phyloP scores from a whole-genome alignment of 306 rosid genomes.

The Mimosa pudica region DNA sequence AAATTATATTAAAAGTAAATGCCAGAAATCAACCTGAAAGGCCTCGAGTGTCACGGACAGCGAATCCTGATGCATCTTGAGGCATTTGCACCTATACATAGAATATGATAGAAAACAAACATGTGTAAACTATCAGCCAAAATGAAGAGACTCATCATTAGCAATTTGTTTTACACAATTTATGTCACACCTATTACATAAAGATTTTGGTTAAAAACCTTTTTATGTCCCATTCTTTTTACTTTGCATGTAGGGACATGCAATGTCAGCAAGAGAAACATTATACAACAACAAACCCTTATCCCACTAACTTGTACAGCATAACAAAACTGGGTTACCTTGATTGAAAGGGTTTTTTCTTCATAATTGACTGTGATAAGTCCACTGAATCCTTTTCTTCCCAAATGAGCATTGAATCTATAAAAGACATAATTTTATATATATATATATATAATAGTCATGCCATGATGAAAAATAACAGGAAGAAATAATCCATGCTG shows the following conservation, averaged over 20 bases:
- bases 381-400: slow-evolving; percentile 90
- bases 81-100: slow-evolving; percentile 84
- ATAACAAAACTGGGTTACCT: slow-evolving; percentile 55
- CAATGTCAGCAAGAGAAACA: slow-evolving; percentile 6
- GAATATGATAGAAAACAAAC: slow-evolving; percentile 9
- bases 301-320: neutral
- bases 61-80: slow-evolving; percentile 81
- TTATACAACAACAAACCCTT: neutral
- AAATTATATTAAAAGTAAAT: neutral
- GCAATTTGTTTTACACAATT: neutral
- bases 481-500: slow-evolving; percentile 2
- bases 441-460: neutral
- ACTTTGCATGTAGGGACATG: too few species aligned
- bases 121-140: slow-evolving; percentile 16
- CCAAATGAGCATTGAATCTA: slow-evolving; percentile 82
- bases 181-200: neutral
- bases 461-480: neutral
- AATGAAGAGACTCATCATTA: neutral
- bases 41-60: slow-evolving; percentile 82
- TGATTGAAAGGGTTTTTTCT: slow-evolving; percentile 72
- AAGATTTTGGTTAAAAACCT: neutral
- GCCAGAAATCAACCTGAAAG: slow-evolving; percentile 73
- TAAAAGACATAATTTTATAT: slow-evolving; percentile 23
- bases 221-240: neutral
- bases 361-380: slow-evolving; percentile 64